phyloP scores from a whole-genome alignment of 108 stramenopile species.

The Nitzschia palea region DNA sequence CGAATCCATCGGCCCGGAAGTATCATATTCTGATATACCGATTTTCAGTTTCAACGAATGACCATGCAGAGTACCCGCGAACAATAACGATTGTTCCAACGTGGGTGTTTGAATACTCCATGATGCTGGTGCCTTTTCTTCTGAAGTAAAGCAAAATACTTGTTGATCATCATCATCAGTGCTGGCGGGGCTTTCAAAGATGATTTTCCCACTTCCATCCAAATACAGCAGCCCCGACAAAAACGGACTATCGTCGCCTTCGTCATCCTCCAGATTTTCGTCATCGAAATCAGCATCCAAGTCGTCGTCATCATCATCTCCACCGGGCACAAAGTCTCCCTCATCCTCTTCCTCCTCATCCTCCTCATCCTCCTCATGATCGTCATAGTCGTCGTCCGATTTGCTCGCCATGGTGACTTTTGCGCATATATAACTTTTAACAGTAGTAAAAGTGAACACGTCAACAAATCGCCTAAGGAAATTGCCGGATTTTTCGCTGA shows the following conservation, averaged over 20 bases:
- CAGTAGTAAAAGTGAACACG: no score
- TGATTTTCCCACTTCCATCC: constrained; percentile 6
- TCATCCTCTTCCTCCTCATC: constrained; percentile 29
- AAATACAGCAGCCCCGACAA: constrained; percentile 21
- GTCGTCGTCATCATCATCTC: constrained; percentile 25
- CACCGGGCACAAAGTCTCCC: constrained; percentile 25
- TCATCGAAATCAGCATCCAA: constrained; percentile 15
- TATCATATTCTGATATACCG: constrained; percentile 14
- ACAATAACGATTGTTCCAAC: constrained; percentile 5
- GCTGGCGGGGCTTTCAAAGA: constrained; percentile 3
- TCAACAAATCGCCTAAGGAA: no score
- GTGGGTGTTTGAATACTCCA: constrained; percentile 4
- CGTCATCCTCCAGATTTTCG: constrained; percentile 3
- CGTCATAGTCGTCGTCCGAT: constrained; percentile 3
- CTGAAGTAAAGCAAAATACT: constrained; percentile 1
- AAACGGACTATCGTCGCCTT: constrained; percentile 11
- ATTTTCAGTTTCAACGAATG: constrained; percentile 19
- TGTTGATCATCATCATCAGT: not conserved
- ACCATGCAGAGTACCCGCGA: constrained; percentile 24
- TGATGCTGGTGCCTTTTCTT: not conserved
- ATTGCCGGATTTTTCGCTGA: no score
- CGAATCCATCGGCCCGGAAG: constrained; percentile 7
- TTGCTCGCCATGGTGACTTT: constrained; percentile 4
- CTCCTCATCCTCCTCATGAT: constrained; percentile 17
- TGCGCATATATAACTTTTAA: no score